Conservation (phyloP, 768 basidiomycete species). For the Hortiboletus flavorubellus region DNA sequence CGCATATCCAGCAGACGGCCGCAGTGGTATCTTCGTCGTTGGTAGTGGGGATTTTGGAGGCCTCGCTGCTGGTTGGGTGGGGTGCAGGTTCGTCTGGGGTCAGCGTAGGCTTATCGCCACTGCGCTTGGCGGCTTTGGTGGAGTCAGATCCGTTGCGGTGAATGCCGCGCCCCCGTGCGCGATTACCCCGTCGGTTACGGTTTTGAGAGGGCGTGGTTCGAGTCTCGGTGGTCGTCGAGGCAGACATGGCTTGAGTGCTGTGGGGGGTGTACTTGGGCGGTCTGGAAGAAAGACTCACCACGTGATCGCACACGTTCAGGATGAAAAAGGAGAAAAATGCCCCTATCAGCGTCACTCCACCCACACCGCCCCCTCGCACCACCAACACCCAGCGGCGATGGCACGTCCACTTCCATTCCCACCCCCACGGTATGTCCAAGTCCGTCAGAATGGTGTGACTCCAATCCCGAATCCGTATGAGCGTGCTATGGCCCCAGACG, state of each 20-base stretch:
- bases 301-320: no score
- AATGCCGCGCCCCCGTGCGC: conserved; percentile 20
- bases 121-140: conserved; percentile 6
- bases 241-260: conserved; percentile 8
- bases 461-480: no score
- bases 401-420: no score
- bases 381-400: no score
- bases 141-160: neutral
- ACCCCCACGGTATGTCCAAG: no score
- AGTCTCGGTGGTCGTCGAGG: conserved; percentile 17
- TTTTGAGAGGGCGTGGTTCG: neutral
- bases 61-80: neutral
- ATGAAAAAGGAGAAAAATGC: no score
- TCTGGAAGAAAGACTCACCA: neutral
- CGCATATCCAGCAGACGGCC: conserved; percentile 85
- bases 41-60: neutral
- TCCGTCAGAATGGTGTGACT: no score
- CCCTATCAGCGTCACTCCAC: no score
- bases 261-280: neutral
- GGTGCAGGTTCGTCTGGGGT: neutral
- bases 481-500: no score
- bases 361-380: no score
- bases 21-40: conserved; percentile 30
- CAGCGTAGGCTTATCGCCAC: neutral
- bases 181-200: conserved; percentile 16